Evolutionary conservation across 352 stramenopile species (phyloP), one percentile per base, ranked within the genome.

Genomic region (Phytopythium montanum): DNA sequence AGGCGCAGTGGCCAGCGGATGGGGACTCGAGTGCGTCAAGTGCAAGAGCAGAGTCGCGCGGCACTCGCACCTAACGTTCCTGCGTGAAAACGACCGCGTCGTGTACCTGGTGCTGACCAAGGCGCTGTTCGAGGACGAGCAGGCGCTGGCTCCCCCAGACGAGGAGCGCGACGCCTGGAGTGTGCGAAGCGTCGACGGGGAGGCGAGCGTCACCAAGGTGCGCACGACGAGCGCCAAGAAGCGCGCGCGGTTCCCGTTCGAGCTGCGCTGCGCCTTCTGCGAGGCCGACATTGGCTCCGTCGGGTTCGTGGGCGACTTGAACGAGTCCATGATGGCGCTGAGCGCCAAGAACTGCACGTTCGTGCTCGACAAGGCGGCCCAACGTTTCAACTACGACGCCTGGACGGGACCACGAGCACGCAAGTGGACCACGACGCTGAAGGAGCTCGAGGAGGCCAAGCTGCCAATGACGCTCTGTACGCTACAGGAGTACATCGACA

Each of bases 261-360:
- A 81, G 69, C 29, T 92, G 16, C 66, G 62, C 29, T 92, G 83
- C 49, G 26, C 59, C 14, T 56, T 50, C 2, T 93, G 83, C 34
- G 59, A 77, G 26, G 34, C 45, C 13, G 89, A 90, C 48, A 54
- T 90, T 0, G 79, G 68, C 33, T 77, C 68, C 16, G 69, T 87
- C 36, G 68, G 67, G 6, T 68, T 59, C 23, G 31, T 81, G 44
- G 52, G 81, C 14, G 65, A 78, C 10, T 46, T 84, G n/a, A 44
- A 59, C 0, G 68, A 70, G 19, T 68, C 69, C 5, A 61, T 75
- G 62, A 72, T 81, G 45, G 53, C 87, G 13, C 62, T 92, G 21
- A 67, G 88, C 56, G 71, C 70, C 13, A 89, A 79, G 54, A 68
- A 59, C 5, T 88, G 75, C 56, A 25, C 54, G 0, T 79, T 69